Evolutionary conservation across 371 early-diverging fungal genomes (phyloP).

Genomic region (Saksenaea vasiformis): DNA sequence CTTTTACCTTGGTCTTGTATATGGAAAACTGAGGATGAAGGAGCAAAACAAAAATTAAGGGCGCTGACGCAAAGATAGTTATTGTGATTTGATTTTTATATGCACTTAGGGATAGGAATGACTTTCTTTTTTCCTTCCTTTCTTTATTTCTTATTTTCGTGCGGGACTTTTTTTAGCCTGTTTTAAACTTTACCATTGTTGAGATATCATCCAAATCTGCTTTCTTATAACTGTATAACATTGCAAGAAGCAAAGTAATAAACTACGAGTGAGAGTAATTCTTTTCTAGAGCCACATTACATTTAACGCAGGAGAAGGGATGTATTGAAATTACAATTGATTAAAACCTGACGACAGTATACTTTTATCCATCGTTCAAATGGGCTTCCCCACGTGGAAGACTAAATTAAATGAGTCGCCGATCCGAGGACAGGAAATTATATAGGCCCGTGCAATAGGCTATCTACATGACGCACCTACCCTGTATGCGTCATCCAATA

Average conservation of each 20-base stretch:
- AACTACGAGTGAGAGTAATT: background rate
- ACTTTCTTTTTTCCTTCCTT: background rate
- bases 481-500: too few species aligned
- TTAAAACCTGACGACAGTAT: background rate
- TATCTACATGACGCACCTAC: too few species aligned
- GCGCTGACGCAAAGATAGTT: background rate
- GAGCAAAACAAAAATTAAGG: background rate
- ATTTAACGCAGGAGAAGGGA: background rate
- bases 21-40: background rate
- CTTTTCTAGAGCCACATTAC: background rate
- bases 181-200: constrained; percentile 7
- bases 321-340: background rate
- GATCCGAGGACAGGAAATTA: background rate
- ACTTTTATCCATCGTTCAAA: background rate
- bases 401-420: background rate
- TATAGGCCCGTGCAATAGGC: too few species aligned
- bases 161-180: background rate
- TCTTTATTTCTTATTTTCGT: background rate
- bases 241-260: background rate
- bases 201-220: background rate
- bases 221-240: background rate
- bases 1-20: background rate
- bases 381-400: background rate
- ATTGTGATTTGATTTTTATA: background rate
- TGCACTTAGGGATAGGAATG: background rate